Conservation (phyloP, 768 basidiomycete species). For the Mycena latifolia region DNA sequence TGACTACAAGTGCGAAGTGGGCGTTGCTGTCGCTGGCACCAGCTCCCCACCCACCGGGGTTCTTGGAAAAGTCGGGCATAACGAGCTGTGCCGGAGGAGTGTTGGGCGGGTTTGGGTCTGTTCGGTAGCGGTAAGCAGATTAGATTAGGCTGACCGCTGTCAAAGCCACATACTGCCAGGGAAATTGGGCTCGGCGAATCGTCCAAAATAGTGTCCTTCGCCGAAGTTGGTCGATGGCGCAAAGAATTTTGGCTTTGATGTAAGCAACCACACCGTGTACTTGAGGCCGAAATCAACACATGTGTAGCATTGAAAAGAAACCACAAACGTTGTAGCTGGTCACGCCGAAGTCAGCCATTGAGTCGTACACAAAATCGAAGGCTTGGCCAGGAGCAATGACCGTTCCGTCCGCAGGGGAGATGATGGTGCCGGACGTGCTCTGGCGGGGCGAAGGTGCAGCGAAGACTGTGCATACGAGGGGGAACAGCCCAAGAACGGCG, state of each 20-base stretch:
- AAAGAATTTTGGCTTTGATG: constrained; percentile 42
- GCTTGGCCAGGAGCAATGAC: constrained; percentile 52
- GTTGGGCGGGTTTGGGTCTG: constrained; percentile 55
- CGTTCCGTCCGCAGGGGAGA: constrained; percentile 44
- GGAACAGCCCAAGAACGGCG: constrained; percentile 25
- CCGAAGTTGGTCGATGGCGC: constrained; percentile 45
- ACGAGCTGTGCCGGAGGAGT: constrained; percentile 51
- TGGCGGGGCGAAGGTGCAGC: constrained; percentile 25
- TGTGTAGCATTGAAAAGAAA: neutral
- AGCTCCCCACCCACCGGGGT: constrained; percentile 53
- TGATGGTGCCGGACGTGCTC: constrained; percentile 34
- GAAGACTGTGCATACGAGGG: constrained; percentile 10
- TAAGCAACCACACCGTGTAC: constrained; percentile 53
- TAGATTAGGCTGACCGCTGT: too few species aligned
- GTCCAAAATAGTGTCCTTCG: constrained; percentile 58
- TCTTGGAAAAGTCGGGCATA: constrained; percentile 61
- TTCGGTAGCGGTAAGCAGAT: too few species aligned
- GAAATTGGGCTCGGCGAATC: constrained; percentile 57
- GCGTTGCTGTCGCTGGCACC: constrained; percentile 47
- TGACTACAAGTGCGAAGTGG: constrained; percentile 51
- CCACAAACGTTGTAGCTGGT: constrained; percentile 49
- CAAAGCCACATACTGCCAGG: constrained; percentile 45
- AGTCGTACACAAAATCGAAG: constrained; percentile 56
- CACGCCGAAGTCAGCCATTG: constrained; percentile 55
- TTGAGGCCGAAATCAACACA: neutral